Base-by-base conservation (phyloP, 805 yeast species). In the Brettanomyces anomalus region DNA sequence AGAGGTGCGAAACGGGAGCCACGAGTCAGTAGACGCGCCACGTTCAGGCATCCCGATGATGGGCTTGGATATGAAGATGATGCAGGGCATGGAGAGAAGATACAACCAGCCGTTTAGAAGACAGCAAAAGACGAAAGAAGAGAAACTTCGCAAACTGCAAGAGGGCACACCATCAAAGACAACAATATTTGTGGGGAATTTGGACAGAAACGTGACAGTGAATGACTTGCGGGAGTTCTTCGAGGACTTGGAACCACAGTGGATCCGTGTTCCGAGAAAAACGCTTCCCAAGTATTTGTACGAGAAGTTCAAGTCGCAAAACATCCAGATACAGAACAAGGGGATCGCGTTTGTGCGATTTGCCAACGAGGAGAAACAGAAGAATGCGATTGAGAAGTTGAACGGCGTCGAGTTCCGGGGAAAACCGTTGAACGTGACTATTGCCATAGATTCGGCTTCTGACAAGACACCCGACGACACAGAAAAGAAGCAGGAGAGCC, bases 311-410 rank as follows among this genome's bases (percentile, higher is more conserved):
- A 67, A 66, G 53, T 68, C 64, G 32, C 62, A 65, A 44, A 74
- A 75, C 39, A 67, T 71, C 47, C 63, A 62, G 47, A 63, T 76
- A 43, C 71, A 65, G 54, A 76, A 76, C 51, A 76, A 74, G 55
- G 88, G 88, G 36, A 76, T 75, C 59, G 85, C 82, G 4, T 79
- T 79, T 60, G 76, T 76, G 43, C 75, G 69, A 53, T 74, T 79
- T 49, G 56, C 66, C 30, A 53, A 54, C 49, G 71, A 71, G 46
- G 76, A 70, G 42, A 51, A 56, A 31, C 80, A 76, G 56, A 59
- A 65, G 56, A 49, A 60, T 49, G 78, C 76, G 15, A 65, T 85
- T 46, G 77, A 70, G 32, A 75, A 77, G 54, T 79, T 79, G 61
- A 72, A 82, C 49, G 94, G 87, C 42, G 71, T 70, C 54, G 72